phyloP scores from a whole-genome alignment of 2,329 filamentous ascomycete species.

The Elsinoe necatrix region DNA sequence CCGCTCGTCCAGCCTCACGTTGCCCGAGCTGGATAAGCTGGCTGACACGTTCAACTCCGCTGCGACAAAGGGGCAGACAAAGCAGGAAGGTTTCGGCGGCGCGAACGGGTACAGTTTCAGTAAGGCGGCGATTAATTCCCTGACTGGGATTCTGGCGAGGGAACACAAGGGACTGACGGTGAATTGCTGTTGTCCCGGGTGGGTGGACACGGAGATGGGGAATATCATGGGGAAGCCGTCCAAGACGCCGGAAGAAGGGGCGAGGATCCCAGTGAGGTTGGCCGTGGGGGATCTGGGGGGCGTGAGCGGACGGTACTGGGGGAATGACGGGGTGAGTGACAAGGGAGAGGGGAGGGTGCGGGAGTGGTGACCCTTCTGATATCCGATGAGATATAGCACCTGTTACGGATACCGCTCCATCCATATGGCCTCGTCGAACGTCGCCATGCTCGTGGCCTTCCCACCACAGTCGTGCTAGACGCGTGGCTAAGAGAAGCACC shows the following conservation, averaged over 20 bases:
- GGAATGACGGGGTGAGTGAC: slow-evolving; percentile 28
- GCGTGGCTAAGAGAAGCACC: too few relatives aligned
- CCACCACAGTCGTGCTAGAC: too few relatives aligned
- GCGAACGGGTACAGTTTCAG: slow-evolving; percentile 29
- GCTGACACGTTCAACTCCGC: slow-evolving; percentile 26
- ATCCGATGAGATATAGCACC: too few relatives aligned
- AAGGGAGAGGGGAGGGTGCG: slow-evolving; percentile 26
- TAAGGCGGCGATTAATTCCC: slow-evolving; percentile 30
- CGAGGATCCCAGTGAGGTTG: slow-evolving; percentile 29
- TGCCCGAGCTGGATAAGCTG: slow-evolving; percentile 26
- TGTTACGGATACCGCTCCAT: too few relatives aligned
- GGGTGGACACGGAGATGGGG: slow-evolving; percentile 33
- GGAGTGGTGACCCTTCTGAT: slow-evolving; percentile 23
- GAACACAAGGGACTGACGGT: slow-evolving; percentile 24
- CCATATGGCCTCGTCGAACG: too few relatives aligned
- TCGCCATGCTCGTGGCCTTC: too few relatives aligned
- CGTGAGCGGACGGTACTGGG: slow-evolving; percentile 31
- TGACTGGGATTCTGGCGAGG: slow-evolving; percentile 28
- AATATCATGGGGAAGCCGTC: slow-evolving; percentile 26
- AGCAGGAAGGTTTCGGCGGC: slow-evolving; percentile 24
- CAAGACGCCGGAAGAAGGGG: slow-evolving; percentile 31
- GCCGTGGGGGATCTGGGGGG: slow-evolving; percentile 29
- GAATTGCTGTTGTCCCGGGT: slow-evolving; percentile 34
- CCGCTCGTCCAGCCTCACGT: slow-evolving; percentile 20
- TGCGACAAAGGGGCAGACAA: slow-evolving; percentile 21